phyloP scores from a whole-genome alignment of 164 flowering plant species.

The Piper longum region DNA sequence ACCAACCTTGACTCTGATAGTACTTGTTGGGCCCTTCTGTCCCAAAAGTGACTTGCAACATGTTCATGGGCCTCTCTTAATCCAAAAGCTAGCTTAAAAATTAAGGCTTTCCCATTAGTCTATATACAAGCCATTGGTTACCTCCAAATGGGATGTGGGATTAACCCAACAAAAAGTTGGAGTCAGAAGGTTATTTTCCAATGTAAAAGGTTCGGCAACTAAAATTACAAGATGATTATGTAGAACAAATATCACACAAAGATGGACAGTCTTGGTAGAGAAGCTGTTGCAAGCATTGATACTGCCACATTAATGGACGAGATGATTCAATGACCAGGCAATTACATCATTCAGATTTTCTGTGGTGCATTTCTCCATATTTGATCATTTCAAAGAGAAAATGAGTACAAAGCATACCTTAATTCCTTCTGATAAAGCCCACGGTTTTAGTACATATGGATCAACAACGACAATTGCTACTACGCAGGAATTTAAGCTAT shows the following conservation, averaged over 20 bases:
- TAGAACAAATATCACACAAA: conserved; percentile 81
- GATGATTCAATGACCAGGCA: neutral
- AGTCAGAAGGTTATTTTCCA: conserved; percentile 86
- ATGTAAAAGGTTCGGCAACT: conserved; percentile 67
- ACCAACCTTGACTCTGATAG: too few relatives aligned
- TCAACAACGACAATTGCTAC: conserved; percentile 76
- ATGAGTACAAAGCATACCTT: conserved; percentile 24
- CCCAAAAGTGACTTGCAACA: too few relatives aligned
- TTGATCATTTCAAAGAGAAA: neutral
- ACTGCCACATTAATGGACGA: conserved; percentile 26
- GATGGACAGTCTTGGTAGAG: conserved; percentile 72
- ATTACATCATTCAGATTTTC: neutral
- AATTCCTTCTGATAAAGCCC: conserved; percentile 73
- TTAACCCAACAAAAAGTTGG: too few relatives aligned
- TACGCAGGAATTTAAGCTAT: conserved; percentile 75
- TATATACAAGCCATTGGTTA: too few relatives aligned
- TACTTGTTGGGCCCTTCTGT: too few relatives aligned
- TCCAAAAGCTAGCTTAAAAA: too few relatives aligned
- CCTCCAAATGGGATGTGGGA: too few relatives aligned
- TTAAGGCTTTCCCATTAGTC: too few relatives aligned
- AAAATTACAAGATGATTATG: too few relatives aligned
- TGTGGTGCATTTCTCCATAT: neutral
- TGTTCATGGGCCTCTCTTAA: too few relatives aligned
- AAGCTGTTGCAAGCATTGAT: conserved; percentile 39
- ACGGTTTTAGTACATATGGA: conserved; percentile 51